Evolutionary conservation across 2,329 filamentous ascomycete species (phyloP), one percentile per base, ranked within the genome.

Genomic region (Coniochaeta ligniaria): DNA sequence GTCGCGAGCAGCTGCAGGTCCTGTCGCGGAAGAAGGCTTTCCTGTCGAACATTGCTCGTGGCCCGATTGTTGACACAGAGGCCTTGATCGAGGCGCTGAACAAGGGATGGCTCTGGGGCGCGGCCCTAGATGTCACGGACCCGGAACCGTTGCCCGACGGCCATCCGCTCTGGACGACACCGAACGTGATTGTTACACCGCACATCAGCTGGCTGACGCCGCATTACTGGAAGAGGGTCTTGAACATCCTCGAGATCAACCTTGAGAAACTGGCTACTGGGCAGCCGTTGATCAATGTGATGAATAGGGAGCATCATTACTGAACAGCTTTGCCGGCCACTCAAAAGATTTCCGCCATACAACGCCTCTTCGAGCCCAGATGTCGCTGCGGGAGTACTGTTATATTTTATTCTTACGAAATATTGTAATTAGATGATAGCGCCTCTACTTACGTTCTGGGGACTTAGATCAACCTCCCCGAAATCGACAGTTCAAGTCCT

Each of bases 91-190:
- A 75, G 2, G 84, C 86, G 0, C 72, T 91, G 8, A 67, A 74
- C 28, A 61, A 65, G 4, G 72, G 68, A 16, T 67, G 68, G 59
- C 71, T 75, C 47, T 55, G 75, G 17, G 88, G 88, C 12, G 88
- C 88, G 0, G 87, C 87, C 3, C 71, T 91, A 31, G 88, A 91
- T 70, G 89, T 91, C 0, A 85, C 88, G 1, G 87, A 91, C 63
- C 88, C 88, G 0, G 89, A 92, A 70, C 89, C 89, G 0, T 69
- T 92, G 63, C 87, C 88, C 0, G 67, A 74, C 14, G 83, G 86
- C 26, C 82, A 87, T 68, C 80, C 83, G 62, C 72, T 92, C 28
- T 91, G 88, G 85, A 80, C 78, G 56, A 76, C 84, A 50, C 80
- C 82, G 3, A 90, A 91, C 70, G 77, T 86, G 17, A 80, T 86